Conservation (phyloP, 1,139 yeast species). For the Hanseniaspora uvarum region DNA sequence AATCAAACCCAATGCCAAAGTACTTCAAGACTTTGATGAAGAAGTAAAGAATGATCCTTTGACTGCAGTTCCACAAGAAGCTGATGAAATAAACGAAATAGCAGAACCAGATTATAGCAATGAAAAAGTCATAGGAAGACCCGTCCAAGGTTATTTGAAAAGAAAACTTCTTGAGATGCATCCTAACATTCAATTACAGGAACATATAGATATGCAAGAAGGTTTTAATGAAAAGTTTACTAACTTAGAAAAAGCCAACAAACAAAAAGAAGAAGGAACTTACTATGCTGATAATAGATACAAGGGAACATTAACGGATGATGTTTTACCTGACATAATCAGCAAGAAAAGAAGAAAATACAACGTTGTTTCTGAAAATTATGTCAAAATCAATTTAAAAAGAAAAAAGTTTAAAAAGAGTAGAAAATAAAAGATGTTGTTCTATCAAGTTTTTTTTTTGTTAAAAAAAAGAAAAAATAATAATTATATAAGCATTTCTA, state of each 20-base stretch:
- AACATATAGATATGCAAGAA: conserved; percentile 12
- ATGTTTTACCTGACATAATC: conserved; percentile 6
- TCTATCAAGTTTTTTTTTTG: neutral
- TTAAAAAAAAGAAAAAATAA: neutral
- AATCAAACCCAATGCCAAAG: neutral
- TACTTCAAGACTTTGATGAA: neutral
- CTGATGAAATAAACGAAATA: neutral
- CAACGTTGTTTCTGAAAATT: conserved; percentile 31
- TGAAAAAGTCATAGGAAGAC: conserved; percentile 6
- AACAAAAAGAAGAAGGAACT: conserved; percentile 23
- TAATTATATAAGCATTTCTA: conserved; percentile 48
- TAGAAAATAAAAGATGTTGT: conserved; percentile 1
- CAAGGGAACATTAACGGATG: conserved; percentile 17
- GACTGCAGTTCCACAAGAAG: neutral
- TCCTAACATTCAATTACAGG: conserved; percentile 3
- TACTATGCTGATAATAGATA: conserved; percentile 21
- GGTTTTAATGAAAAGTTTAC: conserved; percentile 22
- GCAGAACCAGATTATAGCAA: neutral
- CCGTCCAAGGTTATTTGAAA: conserved; percentile 10
- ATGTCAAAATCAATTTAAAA: conserved; percentile 28
- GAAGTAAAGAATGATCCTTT: neutral
- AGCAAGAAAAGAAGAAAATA: conserved; percentile 25
- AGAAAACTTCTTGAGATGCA: conserved; percentile 9
- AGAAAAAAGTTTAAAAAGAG: neutral
- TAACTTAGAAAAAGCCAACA: conserved; percentile 26